Base-by-base conservation (phyloP, 805 yeast genomes). In the Kuraishia molischiana region DNA sequence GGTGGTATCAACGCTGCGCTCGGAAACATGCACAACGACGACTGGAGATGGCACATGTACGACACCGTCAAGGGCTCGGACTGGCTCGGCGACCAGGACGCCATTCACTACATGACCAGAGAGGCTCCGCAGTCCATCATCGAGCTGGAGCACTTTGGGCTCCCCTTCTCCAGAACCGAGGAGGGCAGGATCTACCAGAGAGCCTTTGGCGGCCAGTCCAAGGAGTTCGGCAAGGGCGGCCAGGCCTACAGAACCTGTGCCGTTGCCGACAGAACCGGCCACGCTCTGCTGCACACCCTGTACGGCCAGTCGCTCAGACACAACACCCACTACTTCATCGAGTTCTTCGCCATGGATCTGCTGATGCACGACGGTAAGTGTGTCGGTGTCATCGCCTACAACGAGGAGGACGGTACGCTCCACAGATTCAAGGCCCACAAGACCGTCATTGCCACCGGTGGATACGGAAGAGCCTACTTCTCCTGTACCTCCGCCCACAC, bases 1-100 rank as follows among this genome's bases (percentile, higher is more conserved):
- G 98, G 98, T 67, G 98, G 98, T 69, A 92, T 90, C 66, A 90
- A 90, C 56, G 98, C 97, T 49, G 98, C 98, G 22, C 73, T 90
- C 48, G 98, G 97, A 51, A 90, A 90, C 73, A 90, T 90, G 95
- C 97, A 92, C 69, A 72, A 76, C 50, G 98, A 90, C 64, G 89
- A 89, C 69, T 90, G 98, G 98, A 95, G 85, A 64, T 92, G 97
- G 97, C 98, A 90, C 65, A 89, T 90, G 97, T 90, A 92, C 66
- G 98, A 90, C 60, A 90, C 98, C 53, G 97, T 90, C 52, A 90
- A 90, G 69, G 98, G 98, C 47, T 87, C 97, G 8, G 98, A 90
- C 67, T 90, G 98, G 98, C 77, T 90, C 46, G 98, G 98, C 57
- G 98, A 90, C 66, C 98, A 90, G 69, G 98, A 90, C 59, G 96